Base-by-base conservation (phyloP, 2,329 filamentous ascomycete genomes). In the Paraphoma chrysanthemicola region DNA sequence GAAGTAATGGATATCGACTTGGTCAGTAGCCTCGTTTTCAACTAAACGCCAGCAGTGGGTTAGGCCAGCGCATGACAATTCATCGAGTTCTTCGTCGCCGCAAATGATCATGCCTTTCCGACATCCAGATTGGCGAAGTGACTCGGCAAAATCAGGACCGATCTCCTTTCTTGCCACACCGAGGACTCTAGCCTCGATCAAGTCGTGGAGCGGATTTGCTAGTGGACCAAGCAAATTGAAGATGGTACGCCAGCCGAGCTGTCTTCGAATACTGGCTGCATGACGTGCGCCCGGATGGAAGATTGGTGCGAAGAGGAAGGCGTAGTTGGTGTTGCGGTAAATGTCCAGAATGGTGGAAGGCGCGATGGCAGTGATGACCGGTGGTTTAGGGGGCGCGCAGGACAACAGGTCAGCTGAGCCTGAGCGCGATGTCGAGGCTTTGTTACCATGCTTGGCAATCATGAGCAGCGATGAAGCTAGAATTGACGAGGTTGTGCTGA, bases 151-250 rank as follows among this genome's bases (percentile, higher is more conserved):
- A 8, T 96, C 90, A 2, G 89, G 90, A 1, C 94, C 95, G 17
- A 99, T 87, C 66, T 93, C 91, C 71, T 89, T 86, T 60, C 95
- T 88, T 14, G 93, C 94, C 29, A 99, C 94, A 59, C 95, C 95
- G n/a, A 99, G 87, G 56, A 99, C 86, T 30, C 95, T 88, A 11
- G 93, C 93, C 80, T 99, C 95, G 56, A 99, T 86, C 11, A 81
- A 63, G 5, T 77, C 75, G 70, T 97, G 91, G 16, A 96, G 86
- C 0, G 95, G 95, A 77, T 98, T 98, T 44, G 93, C 90, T 29
- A 99, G 83, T 0, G 95, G 95, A 0, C 95, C 95, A 48, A 99
- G 85, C 14, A 99, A 86, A 79, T 99, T 99, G 87, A 99, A 99
- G 66, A 99, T 94, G 1, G 95, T 99, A 68, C 95, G 88, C 84